phyloP scores from a whole-genome alignment of 306 rosid genomes.

The Lathyrus tuberosus region DNA sequence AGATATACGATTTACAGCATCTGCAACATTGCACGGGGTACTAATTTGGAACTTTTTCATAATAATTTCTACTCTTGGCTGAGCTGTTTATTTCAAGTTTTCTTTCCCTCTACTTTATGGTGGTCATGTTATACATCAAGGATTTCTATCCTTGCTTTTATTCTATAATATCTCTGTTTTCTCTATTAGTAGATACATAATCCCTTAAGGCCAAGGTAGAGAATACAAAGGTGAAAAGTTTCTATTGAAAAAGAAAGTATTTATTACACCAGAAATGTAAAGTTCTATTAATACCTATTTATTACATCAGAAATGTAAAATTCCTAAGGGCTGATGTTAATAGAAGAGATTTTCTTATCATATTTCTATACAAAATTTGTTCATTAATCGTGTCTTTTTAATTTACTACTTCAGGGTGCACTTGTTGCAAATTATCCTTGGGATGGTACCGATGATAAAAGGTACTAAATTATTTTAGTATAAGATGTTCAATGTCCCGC shows the following conservation, averaged over 20 bases:
- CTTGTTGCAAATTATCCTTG: slow-evolving; percentile 99
- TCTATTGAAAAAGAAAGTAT: not conserved
- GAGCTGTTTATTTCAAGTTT: slow-evolving; percentile 31
- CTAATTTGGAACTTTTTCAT: slow-evolving; percentile 33
- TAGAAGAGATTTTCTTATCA: not conserved
- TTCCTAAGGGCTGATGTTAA: not conserved
- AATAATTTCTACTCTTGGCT: slow-evolving; percentile 14
- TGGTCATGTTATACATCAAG: slow-evolving; percentile 31
- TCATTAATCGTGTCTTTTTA: slow-evolving; percentile 20
- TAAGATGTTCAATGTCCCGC: slow-evolving; percentile 8
- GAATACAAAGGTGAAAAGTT: not conserved
- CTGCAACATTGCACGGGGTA: slow-evolving; percentile 99
- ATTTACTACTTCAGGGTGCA: slow-evolving; percentile 67
- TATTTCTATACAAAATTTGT: slow-evolving; percentile 27
- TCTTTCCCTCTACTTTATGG: slow-evolving; percentile 21
- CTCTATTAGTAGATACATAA: slow-evolving; percentile 7
- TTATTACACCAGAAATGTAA: not conserved
- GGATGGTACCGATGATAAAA: slow-evolving; percentile 85
- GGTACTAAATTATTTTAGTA: slow-evolving; percentile 48
- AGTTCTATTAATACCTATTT: not conserved
- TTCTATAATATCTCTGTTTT: slow-evolving; percentile 10
- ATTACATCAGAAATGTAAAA: too few species aligned
- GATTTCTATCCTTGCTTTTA: slow-evolving; percentile 19
- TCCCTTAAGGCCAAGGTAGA: not conserved
- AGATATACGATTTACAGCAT: slow-evolving; percentile 80